phyloP scores from a whole-genome alignment of 148 eudicot species.

The Chenopodium formosanum region DNA sequence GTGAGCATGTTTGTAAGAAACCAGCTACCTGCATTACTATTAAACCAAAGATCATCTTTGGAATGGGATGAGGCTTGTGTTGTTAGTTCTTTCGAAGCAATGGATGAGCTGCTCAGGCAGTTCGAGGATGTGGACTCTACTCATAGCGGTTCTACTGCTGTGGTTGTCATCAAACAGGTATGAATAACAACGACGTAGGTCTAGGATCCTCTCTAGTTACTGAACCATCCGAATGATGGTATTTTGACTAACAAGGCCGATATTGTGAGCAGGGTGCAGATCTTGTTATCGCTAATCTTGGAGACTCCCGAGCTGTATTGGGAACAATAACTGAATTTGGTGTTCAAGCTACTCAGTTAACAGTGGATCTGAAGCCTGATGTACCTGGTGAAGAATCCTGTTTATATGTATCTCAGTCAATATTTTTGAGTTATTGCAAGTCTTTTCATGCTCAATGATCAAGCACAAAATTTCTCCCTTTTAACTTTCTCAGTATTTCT shows the following conservation, averaged over 20 bases:
- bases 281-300: constrained; percentile 68
- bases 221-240: too few species aligned
- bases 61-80: neutral
- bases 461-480: too few species aligned
- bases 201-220: too few species aligned
- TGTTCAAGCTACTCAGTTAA: constrained; percentile 53
- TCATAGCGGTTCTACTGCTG: neutral
- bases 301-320: constrained; percentile 78
- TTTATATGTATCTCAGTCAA: neutral
- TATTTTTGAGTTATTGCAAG: neutral
- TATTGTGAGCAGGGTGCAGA: constrained; percentile 43
- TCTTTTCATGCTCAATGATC: neutral
- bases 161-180: neutral
- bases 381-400: constrained; percentile 43
- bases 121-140: neutral
- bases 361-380: constrained; percentile 74
- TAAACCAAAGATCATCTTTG: neutral
- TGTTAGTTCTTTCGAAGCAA: neutral
- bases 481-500: neutral
- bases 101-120: neutral
- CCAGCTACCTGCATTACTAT: neutral
- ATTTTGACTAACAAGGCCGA: too few species aligned
- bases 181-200: neutral
- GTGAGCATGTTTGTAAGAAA: neutral
- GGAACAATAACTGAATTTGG: constrained; percentile 54